A percentile compares a stretch with the other conserved stretches of the same genome.
Conservation (phyloP, 2,329 filamentous ascomycete genomes). For the Rhynchosporium graminicola region DNA sequence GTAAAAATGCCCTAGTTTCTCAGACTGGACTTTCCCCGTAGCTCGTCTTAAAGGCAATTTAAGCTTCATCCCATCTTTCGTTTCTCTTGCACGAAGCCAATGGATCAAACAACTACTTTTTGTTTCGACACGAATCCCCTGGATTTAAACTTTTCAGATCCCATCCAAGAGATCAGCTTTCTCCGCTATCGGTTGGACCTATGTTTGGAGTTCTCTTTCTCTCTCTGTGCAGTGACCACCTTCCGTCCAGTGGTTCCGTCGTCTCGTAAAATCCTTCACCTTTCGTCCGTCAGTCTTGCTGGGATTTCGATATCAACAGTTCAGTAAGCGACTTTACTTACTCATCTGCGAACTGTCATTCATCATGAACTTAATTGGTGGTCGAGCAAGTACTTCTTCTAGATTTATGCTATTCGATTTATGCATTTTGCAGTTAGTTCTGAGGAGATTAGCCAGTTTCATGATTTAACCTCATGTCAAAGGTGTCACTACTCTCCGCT, state of each 20-base stretch:
- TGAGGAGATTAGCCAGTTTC: background rate
- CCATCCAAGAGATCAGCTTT: slow-evolving; percentile 3
- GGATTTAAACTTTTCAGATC: background rate
- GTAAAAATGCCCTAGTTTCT: too few species aligned
- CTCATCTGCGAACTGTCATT: background rate
- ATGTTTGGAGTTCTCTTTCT: background rate
- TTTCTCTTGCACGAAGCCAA: background rate
- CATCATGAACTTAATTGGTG: background rate
- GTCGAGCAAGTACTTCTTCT: too few species aligned
- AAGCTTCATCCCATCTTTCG: background rate
- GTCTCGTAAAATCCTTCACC: slow-evolving; percentile 6
- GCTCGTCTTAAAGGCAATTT: background rate
- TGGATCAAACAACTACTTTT: background rate
- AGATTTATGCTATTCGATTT: background rate
- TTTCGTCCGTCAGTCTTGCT: background rate
- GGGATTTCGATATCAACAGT: background rate
- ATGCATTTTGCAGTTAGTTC: slow-evolving; percentile 2
- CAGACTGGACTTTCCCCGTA: too few species aligned
- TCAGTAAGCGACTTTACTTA: background rate
- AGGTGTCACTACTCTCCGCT: background rate
- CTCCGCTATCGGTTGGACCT: background rate
- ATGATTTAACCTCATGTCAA: slow-evolving; percentile 8
- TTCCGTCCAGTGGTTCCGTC: background rate
- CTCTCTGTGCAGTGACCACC: background rate
- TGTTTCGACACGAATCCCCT: slow-evolving; percentile 7